Base-by-base conservation (phyloP, 169 alveolate species). In the Cyclospora cayetanensis region DNA sequence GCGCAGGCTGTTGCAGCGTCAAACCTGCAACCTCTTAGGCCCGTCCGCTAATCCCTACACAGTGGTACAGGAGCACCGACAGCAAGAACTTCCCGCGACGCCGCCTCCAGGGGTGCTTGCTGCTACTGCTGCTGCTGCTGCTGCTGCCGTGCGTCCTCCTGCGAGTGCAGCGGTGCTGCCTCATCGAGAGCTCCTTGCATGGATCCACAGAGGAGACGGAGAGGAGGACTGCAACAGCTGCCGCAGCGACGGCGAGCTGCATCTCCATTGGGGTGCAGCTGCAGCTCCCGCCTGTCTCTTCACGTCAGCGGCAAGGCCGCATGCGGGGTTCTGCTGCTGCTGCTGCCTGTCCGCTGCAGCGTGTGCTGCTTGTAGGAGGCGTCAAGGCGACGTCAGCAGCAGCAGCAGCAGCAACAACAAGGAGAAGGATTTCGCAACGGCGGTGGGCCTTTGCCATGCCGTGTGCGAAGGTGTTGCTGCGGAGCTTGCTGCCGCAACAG, bases 111-210 rank as follows among this genome's bases (percentile, higher is more conserved):
- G 37, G 82, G 25, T 1, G 31, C 82, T 35, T 31, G 82, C 46
- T 70, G 52, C 82, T 35, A 34, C 52, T 70, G 82, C 82, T 31
- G 70, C 70, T 55, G 70, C 70, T 55, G 70, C 70, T 55, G 70
- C 27, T 22, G 52, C 55, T 70, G 82, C 82, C 37, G 82, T 37
- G 46, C 34, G 25, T 12, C 82, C 82, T 2, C 15, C 52, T 5
- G 82, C n/a, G n/a, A n/a, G n/a, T n/a, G n/a, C 52, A 1, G 55
- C 52, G 22, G 1, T 70, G 82, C 82, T 70, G 82, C 82, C 82
- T 2, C 82, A 70, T 18, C 82, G 82, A 29, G 82, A 70, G 52
- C 82, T 70, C 2, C 82, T 70, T 4, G 18, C 20, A 20, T 70
- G 82, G 82, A 22, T 70, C 55, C 82, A 70, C 82, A 34, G 53